Evolutionary conservation across 768 basidiomycete genomes (phyloP), one percentile per base, ranked within the genome.

Genomic region (Nevesoporus exiguus): DNA sequence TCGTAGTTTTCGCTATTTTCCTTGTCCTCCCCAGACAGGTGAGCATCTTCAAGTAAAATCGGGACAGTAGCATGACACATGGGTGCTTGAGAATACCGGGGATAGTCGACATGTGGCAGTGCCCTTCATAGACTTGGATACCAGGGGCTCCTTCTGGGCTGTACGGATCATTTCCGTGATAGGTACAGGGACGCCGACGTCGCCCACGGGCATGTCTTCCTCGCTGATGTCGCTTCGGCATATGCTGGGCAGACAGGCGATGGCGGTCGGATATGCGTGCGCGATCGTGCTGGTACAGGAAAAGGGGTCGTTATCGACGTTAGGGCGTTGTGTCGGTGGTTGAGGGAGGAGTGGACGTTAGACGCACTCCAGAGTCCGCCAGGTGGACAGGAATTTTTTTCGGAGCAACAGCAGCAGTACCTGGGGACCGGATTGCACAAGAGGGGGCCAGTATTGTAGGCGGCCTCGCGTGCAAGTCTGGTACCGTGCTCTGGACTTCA

Each of bases 231-330:
- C 66, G 47, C 61, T 68, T 55, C 60, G 66, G 36, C 60, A 68
- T 43, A 70, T 61, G 47, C 41, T 62, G 55, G 62, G 60, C 33
- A 70, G 61, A 43, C 67, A 69, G 5, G 47, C 51, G 30, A 64
- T 66, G 30, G 51, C 55, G 30, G 49, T 52, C 10, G 69, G 64
- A n/a, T 81, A 76, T 59, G 67, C 76, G 51, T 89, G 88, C 40
- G 83, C 83, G 40, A 80, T 95, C 56, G 83, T 85, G 51, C 73
- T 98, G 61, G 80, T 90, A 22, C 85, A 90, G 59, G 94, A 97
- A 76, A 97, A 93, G 71, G 95, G 95, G 24, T 90, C 93, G 7
- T 79, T 88, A 65, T 87, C 91, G 51, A 86, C 89, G 43, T 96
- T 76, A 86, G 85, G 69, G 74, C 78, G 6, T 76, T 93, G 11